phyloP scores from a whole-genome alignment of 2,329 filamentous ascomycete species.

The Tolypocladium guangdongense region DNA sequence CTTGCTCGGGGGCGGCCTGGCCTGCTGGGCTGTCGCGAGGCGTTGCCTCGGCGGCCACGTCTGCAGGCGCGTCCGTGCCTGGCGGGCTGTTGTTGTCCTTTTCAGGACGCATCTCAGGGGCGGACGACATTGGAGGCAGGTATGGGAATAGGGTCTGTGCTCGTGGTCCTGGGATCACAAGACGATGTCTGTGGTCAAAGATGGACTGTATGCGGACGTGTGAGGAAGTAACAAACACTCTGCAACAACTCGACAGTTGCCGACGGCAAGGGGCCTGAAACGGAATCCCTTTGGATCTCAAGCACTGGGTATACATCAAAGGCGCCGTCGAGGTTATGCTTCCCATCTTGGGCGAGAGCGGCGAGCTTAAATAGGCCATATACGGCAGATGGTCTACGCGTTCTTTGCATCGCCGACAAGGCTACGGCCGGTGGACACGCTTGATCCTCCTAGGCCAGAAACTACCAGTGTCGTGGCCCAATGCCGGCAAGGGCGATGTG shows the following conservation, averaged over 20 bases:
- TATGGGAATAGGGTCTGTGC: no score
- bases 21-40: no score
- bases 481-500: slow-evolving; percentile 48
- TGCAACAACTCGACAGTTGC: slow-evolving; percentile 49
- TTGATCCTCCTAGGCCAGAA: slow-evolving; percentile 61
- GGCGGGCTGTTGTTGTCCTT: no score
- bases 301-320: slow-evolving; percentile 41
- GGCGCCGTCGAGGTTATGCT: slow-evolving; percentile 48
- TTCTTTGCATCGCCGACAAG: slow-evolving; percentile 54
- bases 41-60: no score
- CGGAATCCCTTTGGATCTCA: slow-evolving; percentile 27
- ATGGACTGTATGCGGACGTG: no score
- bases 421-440: slow-evolving; percentile 28
- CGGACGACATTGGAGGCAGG: no score
- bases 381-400: slow-evolving; percentile 51
- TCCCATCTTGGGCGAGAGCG: slow-evolving; percentile 36
- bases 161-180: no score
- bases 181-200: no score
- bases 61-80: no score
- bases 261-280: slow-evolving; percentile 33
- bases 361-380: slow-evolving; percentile 34
- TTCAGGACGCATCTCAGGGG: no score
- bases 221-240: slow-evolving; percentile 27
- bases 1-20: not conserved
- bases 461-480: slow-evolving; percentile 48